Conservation (phyloP, 768 basidiomycete genomes). For the Astraeus odoratus region DNA sequence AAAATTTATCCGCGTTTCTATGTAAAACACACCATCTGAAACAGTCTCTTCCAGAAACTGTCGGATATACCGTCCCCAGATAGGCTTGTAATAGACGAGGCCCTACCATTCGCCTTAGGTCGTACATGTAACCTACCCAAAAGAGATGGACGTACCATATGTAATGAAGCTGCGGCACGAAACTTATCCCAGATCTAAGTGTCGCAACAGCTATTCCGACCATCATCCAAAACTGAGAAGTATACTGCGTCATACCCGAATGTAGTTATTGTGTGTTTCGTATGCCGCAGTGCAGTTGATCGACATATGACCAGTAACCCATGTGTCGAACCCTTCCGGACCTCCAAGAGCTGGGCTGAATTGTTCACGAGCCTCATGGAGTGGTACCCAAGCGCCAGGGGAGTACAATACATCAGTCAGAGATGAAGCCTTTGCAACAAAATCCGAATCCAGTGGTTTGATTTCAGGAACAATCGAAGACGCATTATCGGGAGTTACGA, state of each 20-base stretch:
- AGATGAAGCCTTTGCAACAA: constrained; percentile 18
- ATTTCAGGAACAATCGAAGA: constrained; percentile 45
- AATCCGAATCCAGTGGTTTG: constrained; percentile 34
- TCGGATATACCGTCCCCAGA: constrained; percentile 54
- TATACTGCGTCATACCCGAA: constrained; percentile 38
- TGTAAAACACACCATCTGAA: constrained; percentile 65
- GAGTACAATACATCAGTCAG: constrained; percentile 34
- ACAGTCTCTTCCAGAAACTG: constrained; percentile 57
- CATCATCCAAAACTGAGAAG: not conserved
- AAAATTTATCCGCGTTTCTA: constrained; percentile 67
- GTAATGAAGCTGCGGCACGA: constrained; percentile 42
- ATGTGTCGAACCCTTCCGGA: constrained; percentile 58
- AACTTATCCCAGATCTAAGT: constrained; percentile 75
- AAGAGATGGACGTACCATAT: constrained; percentile 32
- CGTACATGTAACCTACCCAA: not conserved
- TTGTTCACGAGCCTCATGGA: constrained; percentile 44
- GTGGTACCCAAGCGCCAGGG: constrained; percentile 46
- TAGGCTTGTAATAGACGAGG: constrained; percentile 44
- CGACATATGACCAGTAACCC: constrained; percentile 52
- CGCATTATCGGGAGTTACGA: constrained; percentile 37
- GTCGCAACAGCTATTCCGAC: not conserved
- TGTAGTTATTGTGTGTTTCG: constrained; percentile 60
- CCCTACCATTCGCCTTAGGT: constrained; percentile 19
- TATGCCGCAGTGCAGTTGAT: constrained; percentile 72
- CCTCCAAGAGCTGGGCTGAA: constrained; percentile 52